A percentile compares a stretch with the other conserved stretches of the same genome.
Conservation (phyloP, 176 grass and related monocot species). For the Zoysia pacifica region DNA sequence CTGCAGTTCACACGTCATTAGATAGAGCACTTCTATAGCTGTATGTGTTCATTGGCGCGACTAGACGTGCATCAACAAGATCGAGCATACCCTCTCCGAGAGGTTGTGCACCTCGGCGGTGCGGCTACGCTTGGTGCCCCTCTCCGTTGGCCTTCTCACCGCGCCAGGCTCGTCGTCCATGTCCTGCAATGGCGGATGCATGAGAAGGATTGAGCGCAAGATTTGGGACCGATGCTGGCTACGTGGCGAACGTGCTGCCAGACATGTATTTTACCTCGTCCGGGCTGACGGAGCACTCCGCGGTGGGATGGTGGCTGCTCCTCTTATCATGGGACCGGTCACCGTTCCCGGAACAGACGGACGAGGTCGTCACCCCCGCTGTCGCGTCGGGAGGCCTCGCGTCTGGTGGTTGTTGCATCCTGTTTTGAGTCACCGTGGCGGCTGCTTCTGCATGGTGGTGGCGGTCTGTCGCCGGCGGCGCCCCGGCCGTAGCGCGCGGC, state of each 20-base stretch:
- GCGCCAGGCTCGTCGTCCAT: slow-evolving; percentile 41
- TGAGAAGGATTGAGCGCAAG: too few relatives aligned
- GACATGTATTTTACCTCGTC: slow-evolving; percentile 35
- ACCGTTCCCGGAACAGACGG: slow-evolving; percentile 51
- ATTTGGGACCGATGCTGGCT: too few relatives aligned
- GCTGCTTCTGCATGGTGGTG: not conserved
- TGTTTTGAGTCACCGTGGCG: not conserved
- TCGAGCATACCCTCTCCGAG: slow-evolving; percentile 43
- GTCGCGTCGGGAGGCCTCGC: slow-evolving; percentile 5
- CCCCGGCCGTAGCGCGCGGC: not conserved
- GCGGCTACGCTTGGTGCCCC: slow-evolving; percentile 46
- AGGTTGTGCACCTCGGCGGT: slow-evolving; percentile 60
- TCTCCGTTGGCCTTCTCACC: slow-evolving; percentile 24
- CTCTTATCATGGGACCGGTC: slow-evolving; percentile 33
- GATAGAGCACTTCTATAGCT: too few relatives aligned
- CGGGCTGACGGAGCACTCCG: slow-evolving; percentile 37
- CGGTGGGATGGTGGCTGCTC: not conserved
- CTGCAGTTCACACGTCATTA: slow-evolving; percentile 16
- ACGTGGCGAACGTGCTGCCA: not conserved
- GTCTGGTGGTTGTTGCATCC: not conserved
- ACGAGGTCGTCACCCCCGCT: slow-evolving; percentile 27
- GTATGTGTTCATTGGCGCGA: too few relatives aligned
- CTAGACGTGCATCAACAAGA: too few relatives aligned
- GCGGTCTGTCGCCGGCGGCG: not conserved
- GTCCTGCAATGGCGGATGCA: slow-evolving; percentile 24